These are phyloP conservation scores for Auriculariales sp. DNA, from an alignment of 768 basidiomycete genomes.

Conservation along the genomic window DNA sequence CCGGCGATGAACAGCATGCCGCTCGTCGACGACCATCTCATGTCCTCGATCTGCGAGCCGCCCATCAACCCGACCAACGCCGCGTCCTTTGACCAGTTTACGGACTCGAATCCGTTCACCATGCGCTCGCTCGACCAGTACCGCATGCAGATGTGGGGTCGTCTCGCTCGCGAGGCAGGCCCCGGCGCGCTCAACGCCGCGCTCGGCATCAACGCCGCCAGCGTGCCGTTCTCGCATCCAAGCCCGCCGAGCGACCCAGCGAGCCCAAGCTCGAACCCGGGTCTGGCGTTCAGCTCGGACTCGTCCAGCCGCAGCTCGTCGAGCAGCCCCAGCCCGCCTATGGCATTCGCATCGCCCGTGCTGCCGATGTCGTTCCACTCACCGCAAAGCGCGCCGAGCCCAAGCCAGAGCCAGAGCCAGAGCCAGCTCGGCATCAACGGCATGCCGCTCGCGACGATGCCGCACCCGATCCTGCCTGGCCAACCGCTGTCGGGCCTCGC, in stretches of 20 bases:
- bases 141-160: conserved; percentile 85
- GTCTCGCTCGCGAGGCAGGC: conserved; percentile 62
- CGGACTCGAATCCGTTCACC: conserved; percentile 71
- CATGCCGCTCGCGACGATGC: no score
- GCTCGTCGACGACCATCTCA: no score
- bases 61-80: conserved; percentile 18
- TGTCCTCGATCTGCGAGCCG: conserved; percentile 3
- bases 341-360: neutral
- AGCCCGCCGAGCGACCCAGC: no score
- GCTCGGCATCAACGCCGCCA: conserved; percentile 11
- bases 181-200: conserved; percentile 22
- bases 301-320: no score
- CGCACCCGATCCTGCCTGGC: no score
- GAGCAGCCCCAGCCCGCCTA: neutral
- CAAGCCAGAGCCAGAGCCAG: no score
- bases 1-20: conserved; percentile 38
- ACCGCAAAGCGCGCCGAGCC: no score
- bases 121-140: conserved; percentile 77
- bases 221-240: no score
- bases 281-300: no score
- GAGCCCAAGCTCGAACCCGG: no score
- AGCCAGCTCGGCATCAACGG: neutral
- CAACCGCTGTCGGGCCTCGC: neutral
- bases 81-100: conserved; percentile 57
- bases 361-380: no score